A percentile compares a stretch with the other conserved stretches of the same genome.
These are phyloP conservation scores for Aspergillus indologenus DNA, from an alignment of 495 filamentous ascomycete genomes.

Conservation along the genomic window DNA sequence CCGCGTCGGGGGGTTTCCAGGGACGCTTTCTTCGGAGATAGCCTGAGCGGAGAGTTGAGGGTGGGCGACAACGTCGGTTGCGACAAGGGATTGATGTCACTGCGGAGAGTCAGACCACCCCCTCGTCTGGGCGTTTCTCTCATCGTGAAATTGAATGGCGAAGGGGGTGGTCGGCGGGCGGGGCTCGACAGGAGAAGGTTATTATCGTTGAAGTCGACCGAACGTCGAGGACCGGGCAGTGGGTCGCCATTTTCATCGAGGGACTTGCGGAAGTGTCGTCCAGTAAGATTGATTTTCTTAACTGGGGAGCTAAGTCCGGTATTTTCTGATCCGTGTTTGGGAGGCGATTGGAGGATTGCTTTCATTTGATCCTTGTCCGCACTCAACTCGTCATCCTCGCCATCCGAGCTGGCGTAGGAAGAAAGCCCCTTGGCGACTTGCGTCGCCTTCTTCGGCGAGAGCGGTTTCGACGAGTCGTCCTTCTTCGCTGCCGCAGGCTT, in stretches of 20 bases:
- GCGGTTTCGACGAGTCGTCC: constrained; percentile 33
- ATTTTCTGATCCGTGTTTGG: constrained; percentile 28
- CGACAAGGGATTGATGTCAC: constrained; percentile 19
- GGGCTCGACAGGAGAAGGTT: constrained; percentile 47
- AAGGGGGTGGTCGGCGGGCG: constrained; percentile 46
- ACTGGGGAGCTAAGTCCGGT: constrained; percentile 39
- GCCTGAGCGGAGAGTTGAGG: constrained; percentile 25
- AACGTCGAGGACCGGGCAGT: constrained; percentile 27
- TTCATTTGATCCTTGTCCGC: constrained; percentile 39
- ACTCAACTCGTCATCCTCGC: constrained; percentile 51
- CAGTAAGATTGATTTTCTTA: constrained; percentile 40
- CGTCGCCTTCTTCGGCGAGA: constrained; percentile 56
- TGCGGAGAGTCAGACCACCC: constrained; percentile 18
- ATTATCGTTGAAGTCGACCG: constrained; percentile 37
- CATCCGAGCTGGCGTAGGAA: constrained; percentile 40
- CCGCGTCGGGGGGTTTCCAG: constrained; percentile 25
- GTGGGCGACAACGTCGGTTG: constrained; percentile 30
- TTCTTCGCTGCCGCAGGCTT: constrained; percentile 38
- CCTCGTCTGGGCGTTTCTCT: constrained; percentile 35
- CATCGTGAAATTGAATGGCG: constrained; percentile 48
- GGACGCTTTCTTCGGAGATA: constrained; percentile 29
- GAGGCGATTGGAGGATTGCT: constrained; percentile 39
- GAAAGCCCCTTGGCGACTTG: constrained; percentile 49
- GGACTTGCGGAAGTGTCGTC: constrained; percentile 24
- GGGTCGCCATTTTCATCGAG: constrained; percentile 42